Evolutionary conservation across 805 yeast genomes (phyloP).

Genomic region (Wickerhamiella kazuoi): DNA sequence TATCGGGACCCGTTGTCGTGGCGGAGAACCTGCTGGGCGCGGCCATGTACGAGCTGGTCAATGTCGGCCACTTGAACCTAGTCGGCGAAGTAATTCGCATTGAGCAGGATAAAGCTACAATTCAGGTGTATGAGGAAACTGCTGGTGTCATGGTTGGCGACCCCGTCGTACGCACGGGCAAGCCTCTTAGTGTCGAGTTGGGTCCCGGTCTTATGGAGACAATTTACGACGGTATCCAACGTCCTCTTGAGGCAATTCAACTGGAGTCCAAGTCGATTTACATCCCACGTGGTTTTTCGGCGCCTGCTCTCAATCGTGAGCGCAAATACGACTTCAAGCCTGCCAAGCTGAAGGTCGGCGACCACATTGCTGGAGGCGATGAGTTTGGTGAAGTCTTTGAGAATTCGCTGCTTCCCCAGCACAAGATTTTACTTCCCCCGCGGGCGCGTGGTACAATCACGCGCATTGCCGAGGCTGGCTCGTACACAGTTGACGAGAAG

Average conservation of each 20-base stretch:
- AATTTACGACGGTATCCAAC: constrained; percentile 97
- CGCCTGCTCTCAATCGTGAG: constrained; percentile 81
- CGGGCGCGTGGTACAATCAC: constrained; percentile 96
- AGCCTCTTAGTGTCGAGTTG: constrained; percentile 95
- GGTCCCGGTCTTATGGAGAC: constrained; percentile 99
- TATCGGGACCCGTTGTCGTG: constrained; percentile 93
- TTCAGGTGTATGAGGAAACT: constrained; percentile 98
- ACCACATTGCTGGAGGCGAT: constrained; percentile 97
- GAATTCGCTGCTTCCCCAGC: constrained; percentile 82
- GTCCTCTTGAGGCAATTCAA: constrained; percentile 89
- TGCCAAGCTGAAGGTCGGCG: constrained; percentile 66
- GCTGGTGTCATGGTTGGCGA: constrained; percentile 99
- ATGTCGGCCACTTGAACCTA: constrained; percentile 89
- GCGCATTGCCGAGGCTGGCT: constrained; percentile 74
- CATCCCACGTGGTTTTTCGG: constrained; percentile 97
- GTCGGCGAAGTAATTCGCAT: constrained; percentile 98
- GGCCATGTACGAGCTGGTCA: constrained; percentile 98
- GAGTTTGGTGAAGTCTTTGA: constrained; percentile 87
- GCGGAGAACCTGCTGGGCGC: constrained; percentile 99
- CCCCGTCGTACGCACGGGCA: constrained; percentile 95
- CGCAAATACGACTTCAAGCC: constrained; percentile 78
- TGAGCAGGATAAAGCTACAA: constrained; percentile 90
- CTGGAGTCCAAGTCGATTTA: constrained; percentile 79
- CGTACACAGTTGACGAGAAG: constrained; percentile 78
- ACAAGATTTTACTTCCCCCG: constrained; percentile 90